Evolutionary conservation across 139 green algal genomes (phyloP).

Genomic region (Tetradesmus lagerheimii): DNA sequence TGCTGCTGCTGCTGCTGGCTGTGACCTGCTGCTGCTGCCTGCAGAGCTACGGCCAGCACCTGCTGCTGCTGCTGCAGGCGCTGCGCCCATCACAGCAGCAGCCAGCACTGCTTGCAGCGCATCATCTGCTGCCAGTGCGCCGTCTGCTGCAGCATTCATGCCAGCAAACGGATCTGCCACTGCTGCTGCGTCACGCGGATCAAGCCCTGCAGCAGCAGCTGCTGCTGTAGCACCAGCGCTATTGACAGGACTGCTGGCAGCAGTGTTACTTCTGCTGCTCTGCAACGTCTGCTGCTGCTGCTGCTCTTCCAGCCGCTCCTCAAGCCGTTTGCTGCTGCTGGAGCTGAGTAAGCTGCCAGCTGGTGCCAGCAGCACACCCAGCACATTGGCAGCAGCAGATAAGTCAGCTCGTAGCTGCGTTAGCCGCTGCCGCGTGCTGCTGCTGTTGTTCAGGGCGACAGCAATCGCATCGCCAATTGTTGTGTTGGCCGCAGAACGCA

Average conservation of each 20-base stretch:
- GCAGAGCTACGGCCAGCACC: background rate
- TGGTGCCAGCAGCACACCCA: conserved; percentile 19
- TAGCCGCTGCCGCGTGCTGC: background rate
- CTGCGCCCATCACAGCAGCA: background rate
- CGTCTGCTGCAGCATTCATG: background rate
- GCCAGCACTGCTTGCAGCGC: background rate
- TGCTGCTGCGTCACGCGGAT: conserved; percentile 14
- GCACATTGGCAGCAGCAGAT: conserved; percentile 9
- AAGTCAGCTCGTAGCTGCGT: background rate
- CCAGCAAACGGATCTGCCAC: background rate
- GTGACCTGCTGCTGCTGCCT: background rate
- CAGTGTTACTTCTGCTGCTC: background rate
- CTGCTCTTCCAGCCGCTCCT: background rate
- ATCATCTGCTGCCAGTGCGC: background rate
- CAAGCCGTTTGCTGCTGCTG: background rate
- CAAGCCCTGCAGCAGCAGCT: conserved; percentile 15
- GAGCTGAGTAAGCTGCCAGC: background rate
- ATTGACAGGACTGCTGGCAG: background rate
- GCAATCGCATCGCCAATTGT: conserved; percentile 22
- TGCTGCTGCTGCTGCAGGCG: background rate
- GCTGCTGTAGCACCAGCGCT: background rate
- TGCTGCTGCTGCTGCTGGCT: conserved; percentile 6
- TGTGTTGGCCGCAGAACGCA: background rate
- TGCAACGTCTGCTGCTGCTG: background rate
- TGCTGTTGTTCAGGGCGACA: background rate